Percentiles rank a stretch among this genome's conserved stretches.
phyloP scores from a whole-genome alignment of 768 basidiomycete genomes.

The Tremella mesenterica region DNA sequence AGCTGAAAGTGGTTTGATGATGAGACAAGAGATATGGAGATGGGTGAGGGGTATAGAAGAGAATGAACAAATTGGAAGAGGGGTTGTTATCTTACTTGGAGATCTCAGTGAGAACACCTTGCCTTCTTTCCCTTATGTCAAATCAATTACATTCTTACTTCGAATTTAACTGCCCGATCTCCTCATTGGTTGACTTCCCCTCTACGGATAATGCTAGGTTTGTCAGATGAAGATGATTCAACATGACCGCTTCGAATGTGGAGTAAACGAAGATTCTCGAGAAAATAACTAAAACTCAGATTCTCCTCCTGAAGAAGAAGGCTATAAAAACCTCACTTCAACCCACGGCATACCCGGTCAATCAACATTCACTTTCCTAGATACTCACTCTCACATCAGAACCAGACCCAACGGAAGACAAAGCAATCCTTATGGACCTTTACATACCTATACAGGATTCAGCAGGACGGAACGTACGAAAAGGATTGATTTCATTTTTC shows the following conservation, averaged over 20 bases:
- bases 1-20: slow-evolving; percentile 35
- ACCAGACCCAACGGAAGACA: slow-evolving; percentile 7
- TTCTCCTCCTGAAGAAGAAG: slow-evolving; percentile 39
- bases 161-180: no score
- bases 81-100: slow-evolving; percentile 35
- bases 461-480: slow-evolving; percentile 9
- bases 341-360: slow-evolving; percentile 14
- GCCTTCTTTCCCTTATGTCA: background rate
- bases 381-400: slow-evolving; percentile 20
- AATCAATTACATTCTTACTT: background rate
- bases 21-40: slow-evolving; percentile 22
- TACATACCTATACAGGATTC: slow-evolving; percentile 23
- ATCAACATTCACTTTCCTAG: slow-evolving; percentile 22
- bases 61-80: background rate
- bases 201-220: no score
- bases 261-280: no score
- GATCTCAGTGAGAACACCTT: slow-evolving; percentile 43
- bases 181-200: no score
- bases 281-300: slow-evolving; percentile 26
- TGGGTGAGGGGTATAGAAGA: slow-evolving; percentile 13
- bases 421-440: slow-evolving; percentile 19
- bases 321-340: slow-evolving; percentile 40
- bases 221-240: no score
- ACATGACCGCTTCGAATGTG: no score
- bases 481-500: slow-evolving; percentile 33